Evolutionary conservation across 768 basidiomycete species (phyloP).

Genomic region (Ramaria sp.): DNA sequence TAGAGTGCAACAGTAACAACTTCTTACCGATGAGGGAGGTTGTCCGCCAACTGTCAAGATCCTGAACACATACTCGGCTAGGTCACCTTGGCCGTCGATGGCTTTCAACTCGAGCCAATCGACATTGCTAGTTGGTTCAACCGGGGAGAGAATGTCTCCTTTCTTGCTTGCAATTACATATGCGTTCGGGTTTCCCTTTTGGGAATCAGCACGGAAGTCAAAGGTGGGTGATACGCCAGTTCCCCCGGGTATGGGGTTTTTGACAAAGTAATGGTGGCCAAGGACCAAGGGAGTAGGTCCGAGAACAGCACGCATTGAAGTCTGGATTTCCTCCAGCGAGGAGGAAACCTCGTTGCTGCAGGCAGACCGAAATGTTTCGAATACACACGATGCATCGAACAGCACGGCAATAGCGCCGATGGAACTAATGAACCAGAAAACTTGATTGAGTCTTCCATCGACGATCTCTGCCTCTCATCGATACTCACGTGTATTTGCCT

Average conservation of each 20-base stretch:
- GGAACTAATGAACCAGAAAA: constrained; percentile 21
- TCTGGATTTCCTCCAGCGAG: background rate
- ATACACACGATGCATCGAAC: constrained; percentile 23
- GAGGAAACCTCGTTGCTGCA: constrained; percentile 13
- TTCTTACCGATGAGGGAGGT: constrained; percentile 19
- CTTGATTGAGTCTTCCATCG: background rate
- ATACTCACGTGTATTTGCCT: constrained; percentile 32
- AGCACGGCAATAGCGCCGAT: constrained; percentile 28
- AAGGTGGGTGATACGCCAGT: constrained; percentile 19
- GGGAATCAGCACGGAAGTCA: constrained; percentile 21
- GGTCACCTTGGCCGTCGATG: constrained; percentile 13
- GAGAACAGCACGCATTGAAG: background rate
- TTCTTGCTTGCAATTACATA: constrained; percentile 18
- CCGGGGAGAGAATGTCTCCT: constrained; percentile 19
- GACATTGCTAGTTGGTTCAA: constrained; percentile 19
- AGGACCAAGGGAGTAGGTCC: constrained; percentile 8
- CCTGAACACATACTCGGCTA: constrained; percentile 20
- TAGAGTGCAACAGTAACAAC: background rate
- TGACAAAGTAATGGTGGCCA: constrained; percentile 29
- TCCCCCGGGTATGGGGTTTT: constrained; percentile 19
- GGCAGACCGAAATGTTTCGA: constrained; percentile 6
- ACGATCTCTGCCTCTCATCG: background rate
- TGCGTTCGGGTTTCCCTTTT: constrained; percentile 14
- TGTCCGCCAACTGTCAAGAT: constrained; percentile 23
- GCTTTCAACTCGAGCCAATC: constrained; percentile 25